Evolutionary conservation across 106 monocot species (phyloP).

Genomic region (Amphibolis antarctica): DNA sequence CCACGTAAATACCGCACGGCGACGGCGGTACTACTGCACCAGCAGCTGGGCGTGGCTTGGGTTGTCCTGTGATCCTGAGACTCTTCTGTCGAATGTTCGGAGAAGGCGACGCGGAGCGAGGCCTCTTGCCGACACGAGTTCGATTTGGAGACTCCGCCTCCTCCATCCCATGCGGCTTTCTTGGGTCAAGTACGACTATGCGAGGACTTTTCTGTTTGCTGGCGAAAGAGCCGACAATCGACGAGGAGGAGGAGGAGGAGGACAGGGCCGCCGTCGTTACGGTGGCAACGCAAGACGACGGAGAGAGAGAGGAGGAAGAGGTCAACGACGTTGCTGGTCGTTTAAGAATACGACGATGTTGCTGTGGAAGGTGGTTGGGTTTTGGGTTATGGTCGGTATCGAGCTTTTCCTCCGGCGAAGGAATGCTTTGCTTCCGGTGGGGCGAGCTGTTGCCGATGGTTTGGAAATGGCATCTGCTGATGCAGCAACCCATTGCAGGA

Average conservation of each 20-base stretch:
- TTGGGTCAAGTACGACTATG: constrained; percentile 17
- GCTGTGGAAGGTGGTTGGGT: not conserved
- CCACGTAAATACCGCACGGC: not conserved
- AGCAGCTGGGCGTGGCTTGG: not conserved
- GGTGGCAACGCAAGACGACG: not conserved
- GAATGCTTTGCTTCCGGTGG: not conserved
- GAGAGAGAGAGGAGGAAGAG: constrained; percentile 7
- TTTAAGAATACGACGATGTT: not conserved
- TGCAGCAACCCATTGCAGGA: constrained; percentile 32
- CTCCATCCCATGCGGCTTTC: not conserved
- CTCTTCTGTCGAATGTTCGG: constrained; percentile 21
- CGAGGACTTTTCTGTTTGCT: constrained; percentile 7
- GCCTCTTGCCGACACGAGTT: constrained; percentile 6
- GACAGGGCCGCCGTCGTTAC: not conserved
- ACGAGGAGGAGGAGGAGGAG: not conserved
- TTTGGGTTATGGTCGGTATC: not conserved
- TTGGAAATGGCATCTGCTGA: constrained; percentile 24
- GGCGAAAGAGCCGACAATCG: not conserved
- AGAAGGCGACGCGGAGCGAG: constrained; percentile 12
- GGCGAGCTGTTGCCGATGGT: constrained; percentile 11
- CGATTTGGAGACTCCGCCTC: not conserved
- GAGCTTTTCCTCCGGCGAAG: not conserved
- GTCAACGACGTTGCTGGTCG: not conserved
- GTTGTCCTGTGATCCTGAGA: constrained; percentile 3
- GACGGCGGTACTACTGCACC: not conserved